These are phyloP conservation scores for Serpula lacrymans DNA, from an alignment of 768 basidiomycete genomes.

Conservation along the genomic window DNA sequence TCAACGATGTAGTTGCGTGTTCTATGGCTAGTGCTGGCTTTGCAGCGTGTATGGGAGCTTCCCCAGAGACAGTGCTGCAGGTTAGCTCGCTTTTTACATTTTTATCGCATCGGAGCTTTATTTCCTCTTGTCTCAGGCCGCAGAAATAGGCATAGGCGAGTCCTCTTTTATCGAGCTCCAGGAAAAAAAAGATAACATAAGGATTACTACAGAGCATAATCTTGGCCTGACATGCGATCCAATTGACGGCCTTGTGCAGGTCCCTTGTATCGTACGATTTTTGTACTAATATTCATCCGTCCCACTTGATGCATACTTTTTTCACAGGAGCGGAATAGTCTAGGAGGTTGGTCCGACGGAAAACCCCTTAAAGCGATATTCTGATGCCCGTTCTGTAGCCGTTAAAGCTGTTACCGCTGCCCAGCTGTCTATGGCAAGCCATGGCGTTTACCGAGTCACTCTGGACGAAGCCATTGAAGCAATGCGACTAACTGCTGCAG, in stretches of 20 bases:
- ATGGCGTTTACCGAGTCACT: constrained; percentile 82
- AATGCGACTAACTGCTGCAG: constrained; percentile 88
- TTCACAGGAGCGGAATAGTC: constrained; percentile 73
- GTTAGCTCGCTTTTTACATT: constrained; percentile 28
- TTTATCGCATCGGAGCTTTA: too few species aligned
- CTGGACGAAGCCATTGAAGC: constrained; percentile 96
- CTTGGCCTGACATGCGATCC: constrained; percentile 92
- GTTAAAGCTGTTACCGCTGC: constrained; percentile 94
- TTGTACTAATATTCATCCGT: constrained; percentile 3
- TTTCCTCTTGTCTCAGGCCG: constrained; percentile 54
- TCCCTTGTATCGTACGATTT: constrained; percentile 84
- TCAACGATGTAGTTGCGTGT: constrained; percentile 94
- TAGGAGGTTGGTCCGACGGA: constrained; percentile 56
- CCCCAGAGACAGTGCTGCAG: constrained; percentile 80
- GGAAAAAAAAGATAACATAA: constrained; percentile 5
- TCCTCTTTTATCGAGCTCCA: too few species aligned
- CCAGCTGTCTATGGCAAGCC: constrained; percentile 90
- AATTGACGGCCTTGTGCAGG: constrained; percentile 89
- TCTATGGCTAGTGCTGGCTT: constrained; percentile 96
- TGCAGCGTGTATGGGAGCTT: constrained; percentile 90
- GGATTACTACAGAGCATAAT: constrained; percentile 60
- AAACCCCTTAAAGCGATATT: not conserved
- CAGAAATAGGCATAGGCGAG: constrained; percentile 87
- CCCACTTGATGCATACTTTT: not conserved
- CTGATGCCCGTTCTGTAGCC: constrained; percentile 40